Evolutionary conservation across 768 basidiomycete genomes (phyloP), one percentile per base, ranked within the genome.

Genomic region (Boletus sp.): DNA sequence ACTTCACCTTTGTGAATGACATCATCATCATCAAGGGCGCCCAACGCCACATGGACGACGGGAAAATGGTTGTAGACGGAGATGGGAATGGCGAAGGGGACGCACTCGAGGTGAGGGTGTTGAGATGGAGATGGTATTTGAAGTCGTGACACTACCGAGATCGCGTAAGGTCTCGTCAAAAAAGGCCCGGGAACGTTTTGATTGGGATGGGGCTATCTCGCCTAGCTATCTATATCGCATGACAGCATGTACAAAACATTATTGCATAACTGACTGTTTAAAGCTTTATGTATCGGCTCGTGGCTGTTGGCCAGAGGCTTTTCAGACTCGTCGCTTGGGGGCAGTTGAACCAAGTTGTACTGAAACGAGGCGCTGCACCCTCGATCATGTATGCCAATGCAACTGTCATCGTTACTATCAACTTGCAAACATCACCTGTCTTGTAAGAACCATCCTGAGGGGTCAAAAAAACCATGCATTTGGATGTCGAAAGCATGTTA

Each of bases 61-160:
- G 50, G 3, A 33, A 39, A 4, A 65, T 65, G 60, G 50, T 23
- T 7, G 38, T 63, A 0, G 65, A 67, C 21, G 46, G 15, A 5
- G 58, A 47, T 1, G 44, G 34, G 17, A 34, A 25, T n/a, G 33
- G 34, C 4, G 19, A 30, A 9, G 21, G 38, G n/a, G 49, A 54
- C n/a, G 42, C 40, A n/a, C 27, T 71, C 32, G 46, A 51, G 33
- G 50, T 71, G 45, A 59, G 58, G 51, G 70, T 71, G 41, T 35
- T 68, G 34, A 57, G 68, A 38, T 69, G 68, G 68, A 50, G 63
- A 27, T 69, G 68, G 68, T 51, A 61, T 43, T 15, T 38, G 17
- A 35, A 14, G 23, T 14, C 33, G 6, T 60, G 56, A 54, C 35
- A 44, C 23, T 30, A 48, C 27, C 21, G 34, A 43, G 55, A 57